Conservation (phyloP, 75 land plant genomes). For the Pinus taeda region DNA sequence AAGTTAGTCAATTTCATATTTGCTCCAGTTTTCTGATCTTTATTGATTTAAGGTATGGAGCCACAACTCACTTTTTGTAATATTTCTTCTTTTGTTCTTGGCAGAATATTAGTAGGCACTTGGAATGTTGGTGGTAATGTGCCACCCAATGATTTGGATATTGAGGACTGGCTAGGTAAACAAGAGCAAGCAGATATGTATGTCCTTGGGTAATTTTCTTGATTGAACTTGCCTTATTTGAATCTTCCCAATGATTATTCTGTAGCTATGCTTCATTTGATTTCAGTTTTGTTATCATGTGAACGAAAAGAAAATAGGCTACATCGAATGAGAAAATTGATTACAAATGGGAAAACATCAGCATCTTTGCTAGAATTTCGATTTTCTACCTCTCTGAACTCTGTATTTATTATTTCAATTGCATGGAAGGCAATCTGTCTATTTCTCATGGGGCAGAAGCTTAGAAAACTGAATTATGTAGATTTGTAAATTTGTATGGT, state of each 20-base stretch:
- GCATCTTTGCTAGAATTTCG: not conserved
- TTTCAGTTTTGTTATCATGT: not conserved
- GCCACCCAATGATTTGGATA: conserved; percentile 62
- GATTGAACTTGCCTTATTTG: not conserved
- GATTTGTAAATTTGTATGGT: not conserved
- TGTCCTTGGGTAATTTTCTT: conserved; percentile 65
- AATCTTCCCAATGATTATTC: not conserved
- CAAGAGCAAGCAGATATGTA: conserved; percentile 82
- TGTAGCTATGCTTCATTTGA: not conserved
- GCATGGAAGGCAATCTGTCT: not conserved
- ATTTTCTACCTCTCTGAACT: not conserved
- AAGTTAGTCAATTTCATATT: conserved; percentile 34
- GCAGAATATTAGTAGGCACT: conserved; percentile 71
- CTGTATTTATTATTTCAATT: not conserved
- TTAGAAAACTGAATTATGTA: not conserved
- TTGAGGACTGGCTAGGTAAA: conserved; percentile 78
- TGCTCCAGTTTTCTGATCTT: not conserved
- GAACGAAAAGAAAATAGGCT: not conserved
- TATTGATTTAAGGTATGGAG: not conserved
- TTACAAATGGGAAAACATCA: not conserved
- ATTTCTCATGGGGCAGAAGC: not conserved
- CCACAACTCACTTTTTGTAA: not conserved
- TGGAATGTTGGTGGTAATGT: conserved; percentile 92
- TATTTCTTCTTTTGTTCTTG: not conserved
- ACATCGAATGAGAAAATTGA: not conserved